These are phyloP conservation scores for Yarrowia sp. DNA, from an alignment of 805 yeast species.

Conservation along the genomic window DNA sequence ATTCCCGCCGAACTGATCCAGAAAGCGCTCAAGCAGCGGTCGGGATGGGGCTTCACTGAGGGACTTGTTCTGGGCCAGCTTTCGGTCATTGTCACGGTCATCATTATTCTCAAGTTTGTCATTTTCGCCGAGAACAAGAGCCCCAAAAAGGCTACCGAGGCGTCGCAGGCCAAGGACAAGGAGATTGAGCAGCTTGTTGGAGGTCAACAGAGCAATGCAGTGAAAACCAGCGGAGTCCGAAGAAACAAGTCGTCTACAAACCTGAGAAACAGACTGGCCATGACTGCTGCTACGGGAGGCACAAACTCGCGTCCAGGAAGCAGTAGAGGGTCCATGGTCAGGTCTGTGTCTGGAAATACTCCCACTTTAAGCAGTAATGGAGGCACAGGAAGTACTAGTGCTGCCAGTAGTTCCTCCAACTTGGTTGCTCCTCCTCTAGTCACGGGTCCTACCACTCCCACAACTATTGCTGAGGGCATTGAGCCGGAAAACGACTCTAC, in stretches of 20 bases:
- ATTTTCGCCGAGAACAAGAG: conserved; percentile 35
- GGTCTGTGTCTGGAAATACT: not conserved
- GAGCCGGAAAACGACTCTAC: conserved; percentile 20
- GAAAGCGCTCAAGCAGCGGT: conserved; percentile 15
- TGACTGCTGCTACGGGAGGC: conserved; percentile 13
- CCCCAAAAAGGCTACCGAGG: conserved; percentile 18
- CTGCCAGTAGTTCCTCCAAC: not conserved
- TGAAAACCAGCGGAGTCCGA: conserved; percentile 3
- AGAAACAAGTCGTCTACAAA: conserved; percentile 26
- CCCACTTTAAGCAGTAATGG: not conserved
- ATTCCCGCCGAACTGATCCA: conserved; percentile 23
- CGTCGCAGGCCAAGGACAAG: conserved; percentile 14
- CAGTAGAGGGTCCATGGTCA: conserved; percentile 5
- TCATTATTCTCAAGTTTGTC: conserved; percentile 33
- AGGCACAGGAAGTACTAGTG: not conserved
- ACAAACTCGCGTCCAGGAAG: conserved; percentile 15
- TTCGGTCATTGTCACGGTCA: conserved; percentile 34
- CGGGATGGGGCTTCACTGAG: conserved; percentile 38
- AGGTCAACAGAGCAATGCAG: not conserved
- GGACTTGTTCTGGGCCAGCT: conserved; percentile 34
- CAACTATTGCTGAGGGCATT: conserved; percentile 7
- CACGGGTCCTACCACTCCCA: not conserved
- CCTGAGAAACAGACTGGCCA: conserved; percentile 23
- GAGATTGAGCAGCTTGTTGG: conserved; percentile 10
- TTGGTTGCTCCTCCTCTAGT: not conserved